Evolutionary conservation across 371 early-diverging fungal genomes (phyloP), one percentile per base, ranked within the genome.

Genomic region (Rhizopus stolonifer): DNA sequence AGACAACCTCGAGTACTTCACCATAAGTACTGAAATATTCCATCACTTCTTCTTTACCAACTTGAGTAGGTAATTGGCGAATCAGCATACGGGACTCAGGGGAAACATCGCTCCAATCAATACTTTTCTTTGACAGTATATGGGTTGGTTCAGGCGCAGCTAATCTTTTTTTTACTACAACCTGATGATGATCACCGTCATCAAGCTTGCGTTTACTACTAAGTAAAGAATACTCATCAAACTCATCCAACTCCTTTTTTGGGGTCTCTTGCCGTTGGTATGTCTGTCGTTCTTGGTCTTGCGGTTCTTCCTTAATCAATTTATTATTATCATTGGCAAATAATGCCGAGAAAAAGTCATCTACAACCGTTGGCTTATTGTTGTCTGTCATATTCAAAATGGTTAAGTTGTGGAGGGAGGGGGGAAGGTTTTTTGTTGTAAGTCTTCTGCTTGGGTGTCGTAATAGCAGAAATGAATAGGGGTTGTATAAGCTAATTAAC

Each of bases 181-280:
- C 46, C 48, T 48, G 49, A 31, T 24, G 48, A 48, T 25, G 33
- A 55, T 26, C 15, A 40, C 34, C 29, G 24, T 46, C 46, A 31
- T 36, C 47, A 36, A 38, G 36, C 15, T 48, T 46, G 14, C 53
- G 46, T 48, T 64, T 63, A 43, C 60, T 72, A 64, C 67, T 66
- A 56, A 73, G 65, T 50, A 73, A 57, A 44, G 70, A 67, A 61
- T 73, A 73, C 67, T 73, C 74, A 62, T 73, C 74, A 65, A 73
- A 73, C 70, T 73, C 74, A 73, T 73, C 74, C 43, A 65, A 52
- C 23, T 59, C 53, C 43, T 47, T 39, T 46, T 53, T 60, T 40
- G 54, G 58, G 15, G 42, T 21, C 21, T 45, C 11, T 42, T 17
- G 13, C 22, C 40, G 25, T 24, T 32, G 26, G 23, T 11, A 47